Evolutionary conservation across 2,329 filamentous ascomycete species (phyloP).

Genomic region (Aspergillus candidus): DNA sequence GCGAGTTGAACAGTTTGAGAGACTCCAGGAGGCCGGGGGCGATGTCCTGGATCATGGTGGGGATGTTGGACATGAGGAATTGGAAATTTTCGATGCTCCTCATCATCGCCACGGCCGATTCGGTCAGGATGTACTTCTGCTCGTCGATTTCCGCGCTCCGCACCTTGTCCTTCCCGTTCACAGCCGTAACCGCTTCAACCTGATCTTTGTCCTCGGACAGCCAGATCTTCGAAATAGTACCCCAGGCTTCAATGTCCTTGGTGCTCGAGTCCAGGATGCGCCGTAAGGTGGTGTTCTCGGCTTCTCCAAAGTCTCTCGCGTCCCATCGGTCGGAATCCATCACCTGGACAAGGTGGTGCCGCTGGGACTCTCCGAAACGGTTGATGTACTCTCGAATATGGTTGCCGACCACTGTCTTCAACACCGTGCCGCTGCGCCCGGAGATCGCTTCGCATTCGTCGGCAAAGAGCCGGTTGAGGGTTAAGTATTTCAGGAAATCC

Average conservation of each 20-base stretch:
- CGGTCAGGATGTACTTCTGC: slow-evolving; percentile 78
- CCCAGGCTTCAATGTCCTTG: slow-evolving; percentile 52
- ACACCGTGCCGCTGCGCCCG: slow-evolving; percentile 52
- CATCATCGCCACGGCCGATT: slow-evolving; percentile 75
- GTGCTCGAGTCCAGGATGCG: slow-evolving; percentile 55
- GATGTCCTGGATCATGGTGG: slow-evolving; percentile 81
- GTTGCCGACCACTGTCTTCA: slow-evolving; percentile 57
- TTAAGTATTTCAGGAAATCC: slow-evolving; percentile 58
- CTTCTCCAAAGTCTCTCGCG: slow-evolving; percentile 55
- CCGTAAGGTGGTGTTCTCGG: slow-evolving; percentile 46
- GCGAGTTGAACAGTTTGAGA: slow-evolving; percentile 88
- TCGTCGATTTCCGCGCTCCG: slow-evolving; percentile 73
- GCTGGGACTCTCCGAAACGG: slow-evolving; percentile 51
- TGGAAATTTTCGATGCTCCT: slow-evolving; percentile 76
- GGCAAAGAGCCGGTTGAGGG: slow-evolving; percentile 57
- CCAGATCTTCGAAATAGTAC: slow-evolving; percentile 48
- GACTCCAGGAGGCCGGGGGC: slow-evolving; percentile 75
- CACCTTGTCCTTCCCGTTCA: slow-evolving; percentile 55
- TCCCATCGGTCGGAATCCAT: slow-evolving; percentile 62
- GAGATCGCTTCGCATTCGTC: slow-evolving; percentile 63
- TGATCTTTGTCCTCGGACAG: slow-evolving; percentile 27
- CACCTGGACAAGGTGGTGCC: slow-evolving; percentile 50
- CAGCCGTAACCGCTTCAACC: slow-evolving; percentile 20
- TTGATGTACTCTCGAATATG: slow-evolving; percentile 60
- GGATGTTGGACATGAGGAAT: slow-evolving; percentile 75